Base-by-base conservation (phyloP, 2,329 filamentous ascomycete genomes). In the Fonsecaea nubica region DNA sequence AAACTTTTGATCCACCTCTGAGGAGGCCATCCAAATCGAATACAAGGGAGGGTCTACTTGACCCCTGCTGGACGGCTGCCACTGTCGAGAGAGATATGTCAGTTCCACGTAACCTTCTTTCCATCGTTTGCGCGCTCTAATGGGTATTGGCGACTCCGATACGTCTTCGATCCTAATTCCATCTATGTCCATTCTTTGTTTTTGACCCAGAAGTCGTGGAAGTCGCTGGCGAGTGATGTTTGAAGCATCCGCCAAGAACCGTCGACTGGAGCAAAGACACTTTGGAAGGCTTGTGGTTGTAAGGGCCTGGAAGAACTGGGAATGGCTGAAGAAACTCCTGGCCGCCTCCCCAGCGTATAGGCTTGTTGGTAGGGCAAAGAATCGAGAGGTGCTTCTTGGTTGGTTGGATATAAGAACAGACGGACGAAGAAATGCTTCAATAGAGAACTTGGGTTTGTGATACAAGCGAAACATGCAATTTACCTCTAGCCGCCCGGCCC, bases 1-100 rank as follows among this genome's bases (percentile, higher is more conserved):
- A 80, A 96, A 97, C 82, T 98, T 99, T 82, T 97, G 93, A 79
- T 99, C 95, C 69, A 98, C 92, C 81, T 97, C 92, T 68, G 93
- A 95, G 77, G 93, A 95, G 81, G 95, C 95, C 95, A 98, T 99
- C 78, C 79, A 80, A 77, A 79, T 74, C 72, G 72, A 73, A 65
- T 80, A 74, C 38, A 74, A 67, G 25, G 71, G 74, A 63, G 68
- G 72, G 33, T 72, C 69, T 56, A 74, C 75, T 72, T 73, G 72
- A 32, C 40, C 48, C 35, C 30, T 53, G n/a, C 45, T 54, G 58
- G 30, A 38, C 62, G 74, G 68, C 68, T 76, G 71, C 70, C 69
- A 75, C 70, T 71, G 69, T 65, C 69, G 63, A 69, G 63, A 64
- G 62, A 70, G 58, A 72, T 78, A 74, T 76, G 77, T 75, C 71